phyloP scores from a whole-genome alignment of 202 grass and related monocot species.

The Carex sylvatica region DNA sequence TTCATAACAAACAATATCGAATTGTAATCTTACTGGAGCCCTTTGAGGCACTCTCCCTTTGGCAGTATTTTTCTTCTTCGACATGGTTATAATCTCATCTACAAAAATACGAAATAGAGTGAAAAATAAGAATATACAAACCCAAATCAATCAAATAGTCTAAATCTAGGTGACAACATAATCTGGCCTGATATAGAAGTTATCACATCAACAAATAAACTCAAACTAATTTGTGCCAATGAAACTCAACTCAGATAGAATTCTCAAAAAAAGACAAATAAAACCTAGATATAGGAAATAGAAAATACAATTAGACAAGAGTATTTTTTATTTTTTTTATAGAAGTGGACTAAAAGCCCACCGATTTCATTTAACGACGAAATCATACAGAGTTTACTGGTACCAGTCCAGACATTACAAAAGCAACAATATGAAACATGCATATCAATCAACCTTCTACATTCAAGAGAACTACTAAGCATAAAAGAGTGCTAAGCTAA shows the following conservation, averaged over 20 bases:
- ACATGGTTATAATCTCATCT: slow-evolving; percentile 99
- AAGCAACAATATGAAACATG: too few species aligned
- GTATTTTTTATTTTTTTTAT: background rate
- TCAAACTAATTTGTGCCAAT: background rate
- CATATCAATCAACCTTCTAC: too few species aligned
- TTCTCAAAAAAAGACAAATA: background rate
- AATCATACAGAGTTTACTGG: too few species aligned
- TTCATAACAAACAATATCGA: slow-evolving; percentile 7
- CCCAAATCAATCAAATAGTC: background rate
- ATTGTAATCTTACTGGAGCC: slow-evolving; percentile 48
- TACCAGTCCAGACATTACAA: too few species aligned
- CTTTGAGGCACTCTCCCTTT: slow-evolving; percentile 54
- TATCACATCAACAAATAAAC: background rate
- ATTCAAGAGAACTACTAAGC: too few species aligned
- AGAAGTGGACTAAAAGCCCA: too few species aligned
- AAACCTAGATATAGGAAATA: background rate
- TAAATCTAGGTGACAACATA: background rate
- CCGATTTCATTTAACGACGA: too few species aligned
- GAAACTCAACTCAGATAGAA: background rate
- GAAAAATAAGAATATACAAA: slow-evolving; percentile 14
- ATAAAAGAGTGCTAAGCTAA: too few species aligned
- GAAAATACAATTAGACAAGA: background rate
- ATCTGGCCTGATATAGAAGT: background rate
- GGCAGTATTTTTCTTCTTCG: slow-evolving; percentile 85
- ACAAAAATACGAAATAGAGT: background rate